Conservation (phyloP, 2,329 filamentous ascomycete species). For the Thelonectria blattea region DNA sequence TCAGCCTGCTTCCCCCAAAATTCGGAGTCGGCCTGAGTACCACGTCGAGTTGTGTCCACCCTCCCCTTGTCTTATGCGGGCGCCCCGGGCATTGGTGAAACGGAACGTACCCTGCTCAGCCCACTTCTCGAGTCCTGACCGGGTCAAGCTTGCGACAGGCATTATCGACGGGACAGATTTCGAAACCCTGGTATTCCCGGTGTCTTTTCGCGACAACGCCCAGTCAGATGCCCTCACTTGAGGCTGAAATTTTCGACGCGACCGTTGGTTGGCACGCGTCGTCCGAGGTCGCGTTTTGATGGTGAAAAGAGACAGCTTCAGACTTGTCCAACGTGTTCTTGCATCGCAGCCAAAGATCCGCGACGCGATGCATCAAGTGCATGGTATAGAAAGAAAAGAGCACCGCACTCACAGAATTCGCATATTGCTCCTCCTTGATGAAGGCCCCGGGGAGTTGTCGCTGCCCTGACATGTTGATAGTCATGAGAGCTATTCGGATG, state of each 20-base stretch:
- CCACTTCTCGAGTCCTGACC: constrained; percentile 49
- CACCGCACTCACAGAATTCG: constrained; percentile 39
- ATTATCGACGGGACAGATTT: constrained; percentile 27
- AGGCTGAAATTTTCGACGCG: constrained; percentile 32
- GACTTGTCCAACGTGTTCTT: constrained; percentile 6
- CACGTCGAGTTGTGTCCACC: constrained; percentile 33
- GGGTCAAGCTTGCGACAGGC: constrained; percentile 53
- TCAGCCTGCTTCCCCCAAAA: constrained; percentile 35
- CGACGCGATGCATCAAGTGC: neutral
- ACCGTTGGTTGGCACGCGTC: constrained; percentile 23
- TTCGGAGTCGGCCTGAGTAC: constrained; percentile 29
- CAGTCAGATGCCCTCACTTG: constrained; percentile 33
- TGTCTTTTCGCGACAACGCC: constrained; percentile 17
- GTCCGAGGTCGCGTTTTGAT: constrained; percentile 12
- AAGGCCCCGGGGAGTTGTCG: constrained; percentile 39
- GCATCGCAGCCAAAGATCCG: neutral
- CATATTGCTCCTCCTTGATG: constrained; percentile 42
- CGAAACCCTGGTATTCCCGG: constrained; percentile 32
- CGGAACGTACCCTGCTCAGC: constrained; percentile 57
- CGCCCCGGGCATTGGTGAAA: constrained; percentile 58
- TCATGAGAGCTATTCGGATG: constrained; percentile 27
- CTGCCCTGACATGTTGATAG: constrained; percentile 40
- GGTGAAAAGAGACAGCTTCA: constrained; percentile 7
- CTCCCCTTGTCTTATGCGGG: constrained; percentile 39
- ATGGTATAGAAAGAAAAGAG: constrained; percentile 14